Evolutionary conservation across 495 filamentous ascomycete genomes (phyloP).

Genomic region (Penicillium tannophilum): DNA sequence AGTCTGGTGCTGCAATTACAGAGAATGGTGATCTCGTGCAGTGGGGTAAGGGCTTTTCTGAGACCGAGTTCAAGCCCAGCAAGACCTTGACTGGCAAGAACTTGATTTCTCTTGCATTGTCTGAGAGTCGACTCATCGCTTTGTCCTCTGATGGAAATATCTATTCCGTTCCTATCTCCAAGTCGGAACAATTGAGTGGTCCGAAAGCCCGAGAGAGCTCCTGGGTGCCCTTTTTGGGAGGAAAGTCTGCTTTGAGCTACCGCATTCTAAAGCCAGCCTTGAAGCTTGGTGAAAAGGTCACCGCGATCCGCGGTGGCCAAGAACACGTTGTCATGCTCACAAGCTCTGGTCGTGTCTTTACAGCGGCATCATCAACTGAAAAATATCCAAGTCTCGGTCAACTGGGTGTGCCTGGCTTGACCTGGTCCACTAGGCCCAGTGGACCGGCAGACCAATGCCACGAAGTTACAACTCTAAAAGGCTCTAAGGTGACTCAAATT

Average conservation of each 20-base stretch:
- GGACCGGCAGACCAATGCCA: slow-evolving; percentile 81
- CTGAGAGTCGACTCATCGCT: slow-evolving; percentile 79
- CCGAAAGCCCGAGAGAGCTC: slow-evolving; percentile 62
- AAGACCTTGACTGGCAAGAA: slow-evolving; percentile 82
- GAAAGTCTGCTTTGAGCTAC: slow-evolving; percentile 64
- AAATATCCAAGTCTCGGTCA: slow-evolving; percentile 82
- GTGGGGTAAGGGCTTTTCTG: slow-evolving; percentile 81
- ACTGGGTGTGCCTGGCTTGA: slow-evolving; percentile 80
- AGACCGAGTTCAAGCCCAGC: slow-evolving; percentile 57
- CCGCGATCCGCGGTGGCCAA: slow-evolving; percentile 70
- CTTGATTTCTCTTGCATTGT: slow-evolving; percentile 69
- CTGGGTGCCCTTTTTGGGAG: slow-evolving; percentile 77
- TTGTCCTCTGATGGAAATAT: slow-evolving; percentile 76
- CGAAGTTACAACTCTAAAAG: slow-evolving; percentile 66
- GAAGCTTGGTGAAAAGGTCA: slow-evolving; percentile 72
- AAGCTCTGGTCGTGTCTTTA: slow-evolving; percentile 82
- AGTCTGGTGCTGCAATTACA: slow-evolving; percentile 84
- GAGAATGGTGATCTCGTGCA: slow-evolving; percentile 89
- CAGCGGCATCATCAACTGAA: slow-evolving; percentile 74
- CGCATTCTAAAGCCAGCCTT: slow-evolving; percentile 70
- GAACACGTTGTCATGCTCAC: slow-evolving; percentile 88
- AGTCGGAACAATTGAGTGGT: slow-evolving; percentile 64
- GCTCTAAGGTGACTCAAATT: slow-evolving; percentile 66
- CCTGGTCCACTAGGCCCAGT: slow-evolving; percentile 73
- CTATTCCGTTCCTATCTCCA: slow-evolving; percentile 82